These are phyloP conservation scores for Athelia psychrophila DNA, from an alignment of 1,284 basidiomycete species.

Conservation along the genomic window DNA sequence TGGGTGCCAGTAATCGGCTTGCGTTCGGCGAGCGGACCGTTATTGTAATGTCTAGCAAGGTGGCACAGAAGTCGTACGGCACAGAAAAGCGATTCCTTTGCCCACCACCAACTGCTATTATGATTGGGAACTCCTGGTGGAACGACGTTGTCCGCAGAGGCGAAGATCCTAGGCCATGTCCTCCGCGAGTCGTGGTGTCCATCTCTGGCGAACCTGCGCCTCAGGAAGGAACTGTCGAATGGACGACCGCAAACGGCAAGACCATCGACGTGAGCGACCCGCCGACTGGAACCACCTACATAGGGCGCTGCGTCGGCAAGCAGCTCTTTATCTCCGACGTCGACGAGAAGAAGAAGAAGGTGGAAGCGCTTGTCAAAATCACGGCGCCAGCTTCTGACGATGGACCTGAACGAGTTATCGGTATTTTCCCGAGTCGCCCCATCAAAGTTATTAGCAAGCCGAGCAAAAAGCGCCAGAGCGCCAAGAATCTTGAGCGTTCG, in stretches of 20 bases:
- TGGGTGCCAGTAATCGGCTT: constrained; percentile 81
- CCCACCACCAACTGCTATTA: constrained; percentile 91
- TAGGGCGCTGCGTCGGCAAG: constrained; percentile 87
- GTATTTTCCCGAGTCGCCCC: constrained; percentile 84
- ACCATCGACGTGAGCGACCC: constrained; percentile 80
- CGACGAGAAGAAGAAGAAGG: constrained; percentile 89
- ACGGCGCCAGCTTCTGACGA: constrained; percentile 78
- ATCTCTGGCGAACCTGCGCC: constrained; percentile 89
- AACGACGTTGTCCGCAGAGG: constrained; percentile 67
- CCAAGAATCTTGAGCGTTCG: constrained; percentile 90
- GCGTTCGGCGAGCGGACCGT: constrained; percentile 92
- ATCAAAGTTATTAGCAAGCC: constrained; percentile 98
- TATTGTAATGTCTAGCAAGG: constrained; percentile 94
- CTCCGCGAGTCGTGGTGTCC: constrained; percentile 84
- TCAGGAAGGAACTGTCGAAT: constrained; percentile 81
- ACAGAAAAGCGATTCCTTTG: constrained; percentile 97
- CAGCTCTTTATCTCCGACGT: constrained; percentile 90
- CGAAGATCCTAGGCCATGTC: constrained; percentile 70
- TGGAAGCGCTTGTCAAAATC: constrained; percentile 88
- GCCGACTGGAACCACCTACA: constrained; percentile 75
- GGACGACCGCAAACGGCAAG: constrained; percentile 81
- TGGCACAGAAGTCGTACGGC: constrained; percentile 96
- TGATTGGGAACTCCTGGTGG: constrained; percentile 97
- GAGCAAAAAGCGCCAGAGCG: constrained; percentile 93
- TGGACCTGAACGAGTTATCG: constrained; percentile 78